A percentile compares a stretch with the other conserved stretches of the same genome.
phyloP scores from a whole-genome alignment of 2,329 filamentous ascomycete genomes.

The Helotiales sp. region DNA sequence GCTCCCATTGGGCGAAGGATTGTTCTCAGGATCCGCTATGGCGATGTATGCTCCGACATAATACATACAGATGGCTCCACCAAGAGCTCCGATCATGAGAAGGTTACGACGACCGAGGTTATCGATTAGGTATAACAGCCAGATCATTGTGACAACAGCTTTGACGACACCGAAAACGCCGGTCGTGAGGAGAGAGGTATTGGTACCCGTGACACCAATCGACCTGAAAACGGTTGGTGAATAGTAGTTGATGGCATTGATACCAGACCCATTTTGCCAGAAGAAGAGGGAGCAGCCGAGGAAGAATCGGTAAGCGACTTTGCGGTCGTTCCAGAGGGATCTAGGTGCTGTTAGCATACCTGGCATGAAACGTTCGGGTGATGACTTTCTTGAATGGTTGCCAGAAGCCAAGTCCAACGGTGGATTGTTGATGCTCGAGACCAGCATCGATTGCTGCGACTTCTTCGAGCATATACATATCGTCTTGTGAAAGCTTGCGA shows the following conservation, averaged over 20 bases:
- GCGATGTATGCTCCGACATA: constrained; percentile 44
- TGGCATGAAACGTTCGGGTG: not conserved
- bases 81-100: constrained; percentile 62
- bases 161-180: constrained; percentile 78
- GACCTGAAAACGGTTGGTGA: constrained; percentile 66
- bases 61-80: constrained; percentile 64
- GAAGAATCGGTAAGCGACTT: constrained; percentile 68
- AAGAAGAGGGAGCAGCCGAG: constrained; percentile 74
- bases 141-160: constrained; percentile 65
- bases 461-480: constrained; percentile 59
- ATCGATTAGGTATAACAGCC: constrained; percentile 70
- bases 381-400: constrained; percentile 54
- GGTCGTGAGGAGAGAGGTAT: constrained; percentile 61
- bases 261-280: constrained; percentile 47
- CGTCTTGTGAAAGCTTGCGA: constrained; percentile 53
- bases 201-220: constrained; percentile 57
- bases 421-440: constrained; percentile 60
- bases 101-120: constrained; percentile 62
- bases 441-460: constrained; percentile 68
- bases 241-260: constrained; percentile 83
- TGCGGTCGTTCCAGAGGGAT: constrained; percentile 52
- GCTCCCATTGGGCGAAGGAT: constrained; percentile 27
- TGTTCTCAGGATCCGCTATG: constrained; percentile 38
- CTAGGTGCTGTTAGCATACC: constrained; percentile 18
- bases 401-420: constrained; percentile 72